Evolutionary conservation across 139 green algal species (phyloP).

Genomic region (Astrephomene gubernaculifera): DNA sequence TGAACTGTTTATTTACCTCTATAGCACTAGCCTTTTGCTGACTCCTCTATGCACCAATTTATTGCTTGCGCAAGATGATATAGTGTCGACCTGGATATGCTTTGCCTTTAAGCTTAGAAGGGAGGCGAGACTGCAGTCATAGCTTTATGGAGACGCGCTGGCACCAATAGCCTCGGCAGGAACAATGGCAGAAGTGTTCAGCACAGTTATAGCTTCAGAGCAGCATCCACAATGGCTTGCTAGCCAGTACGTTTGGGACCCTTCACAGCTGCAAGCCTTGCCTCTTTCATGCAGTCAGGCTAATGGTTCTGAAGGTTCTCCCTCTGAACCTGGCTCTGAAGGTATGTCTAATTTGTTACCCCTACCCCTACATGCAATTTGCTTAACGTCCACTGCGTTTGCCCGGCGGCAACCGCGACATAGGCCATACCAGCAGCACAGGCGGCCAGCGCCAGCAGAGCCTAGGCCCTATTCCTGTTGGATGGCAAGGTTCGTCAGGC

Average conservation of each 20-base stretch:
- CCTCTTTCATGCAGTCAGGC: background rate
- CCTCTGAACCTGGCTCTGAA: slow-evolving; percentile 1
- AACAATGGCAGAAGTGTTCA: slow-evolving; percentile 31
- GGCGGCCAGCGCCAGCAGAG: background rate
- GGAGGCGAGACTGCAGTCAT: too few species aligned
- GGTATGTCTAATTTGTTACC: too few species aligned
- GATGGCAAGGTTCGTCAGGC: background rate
- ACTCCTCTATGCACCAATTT: too few species aligned
- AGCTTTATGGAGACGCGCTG: slow-evolving; percentile 8
- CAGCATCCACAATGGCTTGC: background rate
- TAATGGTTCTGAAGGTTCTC: background rate
- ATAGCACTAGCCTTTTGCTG: too few species aligned
- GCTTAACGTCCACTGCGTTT: too few species aligned
- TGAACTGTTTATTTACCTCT: too few species aligned
- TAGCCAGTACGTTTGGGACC: slow-evolving; percentile 17
- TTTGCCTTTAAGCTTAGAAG: too few species aligned
- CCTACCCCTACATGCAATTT: too few species aligned
- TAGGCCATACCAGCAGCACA: slow-evolving; percentile 5
- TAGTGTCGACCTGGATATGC: too few species aligned
- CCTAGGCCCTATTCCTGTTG: slow-evolving; percentile 10
- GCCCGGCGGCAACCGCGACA: too few species aligned
- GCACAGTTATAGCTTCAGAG: background rate
- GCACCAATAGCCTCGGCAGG: background rate
- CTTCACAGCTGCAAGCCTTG: slow-evolving; percentile 19
- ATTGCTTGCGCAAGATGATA: too few species aligned